Evolutionary conservation across 768 basidiomycete genomes (phyloP).

Genomic region (Amanita exitialis): DNA sequence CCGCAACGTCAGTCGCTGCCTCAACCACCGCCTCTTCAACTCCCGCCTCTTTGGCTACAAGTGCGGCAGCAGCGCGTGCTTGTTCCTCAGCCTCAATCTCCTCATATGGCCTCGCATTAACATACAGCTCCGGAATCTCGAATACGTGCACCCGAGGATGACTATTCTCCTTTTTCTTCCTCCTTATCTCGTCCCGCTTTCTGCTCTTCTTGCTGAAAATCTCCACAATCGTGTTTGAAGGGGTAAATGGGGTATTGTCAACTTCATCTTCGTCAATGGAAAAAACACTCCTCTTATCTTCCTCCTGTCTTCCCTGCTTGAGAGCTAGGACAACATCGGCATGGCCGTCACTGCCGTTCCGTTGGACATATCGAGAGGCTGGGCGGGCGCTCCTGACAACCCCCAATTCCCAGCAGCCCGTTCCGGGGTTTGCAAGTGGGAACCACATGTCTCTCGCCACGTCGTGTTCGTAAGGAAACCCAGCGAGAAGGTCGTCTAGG

Average conservation of each 20-base stretch:
- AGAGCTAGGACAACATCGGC: not conserved
- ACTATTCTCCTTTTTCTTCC: not conserved
- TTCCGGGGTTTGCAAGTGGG: not conserved
- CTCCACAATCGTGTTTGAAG: not conserved
- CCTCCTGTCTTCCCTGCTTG: not conserved
- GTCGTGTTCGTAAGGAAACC: not conserved
- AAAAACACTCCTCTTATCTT: not conserved
- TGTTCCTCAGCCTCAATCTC: conserved; percentile 1
- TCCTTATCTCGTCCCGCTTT: not conserved
- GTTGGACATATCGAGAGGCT: not conserved
- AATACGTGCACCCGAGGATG: not conserved
- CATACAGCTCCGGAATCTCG: conserved; percentile 2
- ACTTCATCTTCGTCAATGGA: not conserved
- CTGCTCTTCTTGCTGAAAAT: not conserved
- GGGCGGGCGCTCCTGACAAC: not conserved
- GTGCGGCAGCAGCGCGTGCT: not conserved
- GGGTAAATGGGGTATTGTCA: not conserved
- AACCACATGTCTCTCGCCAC: not conserved
- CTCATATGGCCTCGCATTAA: not conserved
- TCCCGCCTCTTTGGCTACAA: too few relatives aligned
- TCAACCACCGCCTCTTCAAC: too few relatives aligned
- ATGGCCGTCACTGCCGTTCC: not conserved
- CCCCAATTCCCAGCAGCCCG: not conserved
- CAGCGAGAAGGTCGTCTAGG: not conserved
- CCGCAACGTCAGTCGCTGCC: too few relatives aligned